Evolutionary conservation across 2,329 filamentous ascomycete species (phyloP), one percentile per base, ranked within the genome.

Genomic region (Penicillium sp.): DNA sequence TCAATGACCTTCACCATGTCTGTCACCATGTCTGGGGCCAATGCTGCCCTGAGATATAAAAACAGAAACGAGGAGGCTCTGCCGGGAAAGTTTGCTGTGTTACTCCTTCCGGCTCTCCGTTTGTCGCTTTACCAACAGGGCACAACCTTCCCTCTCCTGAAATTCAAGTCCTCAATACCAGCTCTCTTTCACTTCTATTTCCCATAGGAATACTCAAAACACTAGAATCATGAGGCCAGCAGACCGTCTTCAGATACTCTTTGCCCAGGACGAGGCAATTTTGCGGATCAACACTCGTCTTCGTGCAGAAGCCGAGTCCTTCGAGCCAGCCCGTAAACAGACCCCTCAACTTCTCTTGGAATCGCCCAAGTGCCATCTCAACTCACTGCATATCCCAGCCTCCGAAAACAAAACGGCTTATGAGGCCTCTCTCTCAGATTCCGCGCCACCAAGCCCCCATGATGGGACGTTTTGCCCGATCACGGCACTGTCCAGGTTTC

Each of bases 391-490:
- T 11, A 35, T 46, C 30, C 46, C 31, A n/a, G 38, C 38, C n/a
- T n/a, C 7, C 7, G n/a, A 29, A 26, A 17, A 23, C 13, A 48
- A 44, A 17, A 11, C 6, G 7, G 23, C 45, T 29, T 15, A 17
- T 19, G 17, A 9, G 17, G 47, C 7, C 35, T 17, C 11, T 17
- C 11, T 7, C 15, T 29, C 47, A 49, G 5, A 19, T 30, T 31
- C 48, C 23, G 35, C 23, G 15, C 19, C 30, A 49, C 57, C 61
- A 21, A 35, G 56, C 15, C 60, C 61, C 5, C 46, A 65, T 29
- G 64, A 69, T 31, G 66, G 69, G 9, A 69, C 67, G 15, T 82
- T 81, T 65, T 82, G 77, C 60, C 77, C 78, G 6, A 70, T 79
- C 30, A 49, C 70, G 9, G 73, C 78, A 19, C 71, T 81, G 7